A percentile compares a stretch with the other conserved stretches of the same genome.
Conservation (phyloP, 257 asterid species). For the Coffea canephora region DNA sequence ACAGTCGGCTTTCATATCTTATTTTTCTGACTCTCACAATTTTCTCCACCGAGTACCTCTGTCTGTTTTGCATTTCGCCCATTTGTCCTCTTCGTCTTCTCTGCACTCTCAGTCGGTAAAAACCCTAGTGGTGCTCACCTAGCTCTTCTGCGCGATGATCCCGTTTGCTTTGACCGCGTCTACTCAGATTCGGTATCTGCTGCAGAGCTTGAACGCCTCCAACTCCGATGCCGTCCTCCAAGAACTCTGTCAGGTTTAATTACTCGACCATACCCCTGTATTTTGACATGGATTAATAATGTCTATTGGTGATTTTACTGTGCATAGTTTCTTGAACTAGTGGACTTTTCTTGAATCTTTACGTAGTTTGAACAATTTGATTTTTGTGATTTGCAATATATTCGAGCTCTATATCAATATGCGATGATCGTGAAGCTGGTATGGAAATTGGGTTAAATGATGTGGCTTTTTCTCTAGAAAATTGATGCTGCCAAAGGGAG, state of each 20-base stretch:
- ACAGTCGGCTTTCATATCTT: background rate
- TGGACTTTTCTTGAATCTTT: background rate
- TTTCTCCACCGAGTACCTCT: background rate
- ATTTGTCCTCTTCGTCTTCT: background rate
- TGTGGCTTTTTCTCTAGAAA: background rate
- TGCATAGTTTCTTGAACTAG: background rate
- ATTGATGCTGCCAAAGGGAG: background rate
- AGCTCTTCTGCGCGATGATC: constrained; percentile 45
- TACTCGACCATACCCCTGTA: background rate
- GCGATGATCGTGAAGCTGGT: background rate
- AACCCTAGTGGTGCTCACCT: constrained; percentile 18
- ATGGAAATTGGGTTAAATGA: background rate
- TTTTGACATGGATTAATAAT: background rate
- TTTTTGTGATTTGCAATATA: background rate
- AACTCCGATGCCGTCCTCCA: constrained; percentile 66
- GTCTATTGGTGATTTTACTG: background rate
- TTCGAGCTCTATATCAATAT: background rate
- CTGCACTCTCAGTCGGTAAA: background rate
- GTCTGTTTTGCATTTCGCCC: background rate
- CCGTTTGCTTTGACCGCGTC: constrained; percentile 55
- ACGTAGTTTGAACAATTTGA: background rate
- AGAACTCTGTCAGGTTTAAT: constrained; percentile 66
- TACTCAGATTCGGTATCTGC: constrained; percentile 70
- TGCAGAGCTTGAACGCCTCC: constrained; percentile 67
- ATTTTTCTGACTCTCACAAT: background rate